These are phyloP conservation scores for Bacidia rubella DNA, from an alignment of 495 filamentous ascomycete species.

Conservation along the genomic window DNA sequence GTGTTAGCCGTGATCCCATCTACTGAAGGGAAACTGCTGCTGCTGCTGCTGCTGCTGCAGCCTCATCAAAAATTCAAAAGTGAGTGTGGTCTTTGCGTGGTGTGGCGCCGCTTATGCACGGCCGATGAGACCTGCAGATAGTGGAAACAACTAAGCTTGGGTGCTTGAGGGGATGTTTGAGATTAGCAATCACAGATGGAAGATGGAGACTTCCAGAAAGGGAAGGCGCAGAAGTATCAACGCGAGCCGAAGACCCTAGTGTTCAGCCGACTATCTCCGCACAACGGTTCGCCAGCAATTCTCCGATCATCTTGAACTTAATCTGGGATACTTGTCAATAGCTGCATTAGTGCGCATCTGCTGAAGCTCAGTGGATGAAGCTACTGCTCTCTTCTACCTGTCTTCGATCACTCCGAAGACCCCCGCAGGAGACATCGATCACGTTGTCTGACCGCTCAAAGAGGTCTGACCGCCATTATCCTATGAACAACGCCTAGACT, in stretches of 20 bases:
- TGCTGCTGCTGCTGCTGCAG: too few relatives aligned
- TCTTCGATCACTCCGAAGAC: not conserved
- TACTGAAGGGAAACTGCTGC: too few relatives aligned
- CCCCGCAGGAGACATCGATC: slow-evolving; percentile 8
- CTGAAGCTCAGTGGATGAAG: not conserved
- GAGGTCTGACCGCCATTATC: not conserved
- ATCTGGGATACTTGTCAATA: not conserved
- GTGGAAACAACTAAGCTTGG: not conserved
- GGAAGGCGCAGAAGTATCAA: not conserved
- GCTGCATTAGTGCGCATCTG: not conserved
- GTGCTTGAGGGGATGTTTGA: not conserved
- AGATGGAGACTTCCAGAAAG: not conserved
- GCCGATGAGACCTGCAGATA: not conserved
- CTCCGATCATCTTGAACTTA: not conserved
- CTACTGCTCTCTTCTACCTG: not conserved
- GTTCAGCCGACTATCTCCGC: slow-evolving; percentile 2
- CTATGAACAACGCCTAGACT: not conserved
- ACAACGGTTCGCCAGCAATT: not conserved
- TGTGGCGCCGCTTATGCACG: not conserved
- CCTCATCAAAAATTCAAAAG: too few relatives aligned
- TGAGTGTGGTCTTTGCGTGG: not conserved
- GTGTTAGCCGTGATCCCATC: too few relatives aligned
- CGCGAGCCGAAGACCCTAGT: too few relatives aligned
- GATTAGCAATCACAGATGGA: not conserved
- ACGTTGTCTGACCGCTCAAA: not conserved